These are phyloP conservation scores for Pseudocercospora crystallina DNA, from an alignment of 2,329 filamentous ascomycete species.

Conservation along the genomic window DNA sequence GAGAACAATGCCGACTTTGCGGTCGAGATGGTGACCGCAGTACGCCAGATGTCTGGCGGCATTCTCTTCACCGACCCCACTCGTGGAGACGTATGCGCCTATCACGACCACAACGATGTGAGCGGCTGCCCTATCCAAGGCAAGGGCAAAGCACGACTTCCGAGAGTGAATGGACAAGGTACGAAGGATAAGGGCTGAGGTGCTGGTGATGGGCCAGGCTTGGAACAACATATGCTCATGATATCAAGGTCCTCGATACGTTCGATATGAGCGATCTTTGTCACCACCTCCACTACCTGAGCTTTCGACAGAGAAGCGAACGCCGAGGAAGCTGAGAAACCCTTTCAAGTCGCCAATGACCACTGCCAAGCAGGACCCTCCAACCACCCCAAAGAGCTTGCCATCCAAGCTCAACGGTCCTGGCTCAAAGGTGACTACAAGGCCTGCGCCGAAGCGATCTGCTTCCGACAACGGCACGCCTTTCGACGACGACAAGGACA, in stretches of 20 bases:
- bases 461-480: not conserved
- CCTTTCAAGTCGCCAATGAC: slow-evolving; percentile 1
- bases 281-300: slow-evolving; percentile 12
- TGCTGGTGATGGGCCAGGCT: slow-evolving; percentile 3
- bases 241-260: slow-evolving; percentile 16
- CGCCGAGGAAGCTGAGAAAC: slow-evolving; percentile 26
- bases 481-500: no score
- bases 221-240: slow-evolving; percentile 17
- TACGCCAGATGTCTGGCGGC: slow-evolving; percentile 50
- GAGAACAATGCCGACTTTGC: slow-evolving; percentile 52
- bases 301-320: slow-evolving; percentile 23
- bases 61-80: slow-evolving; percentile 56
- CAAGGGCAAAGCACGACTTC: slow-evolving; percentile 18
- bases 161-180: slow-evolving; percentile 16
- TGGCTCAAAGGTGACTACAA: not conserved
- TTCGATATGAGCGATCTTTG: not conserved
- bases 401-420: slow-evolving; percentile 7
- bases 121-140: slow-evolving; percentile 19
- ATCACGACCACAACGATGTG: slow-evolving; percentile 50
- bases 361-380: not conserved
- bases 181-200: not conserved
- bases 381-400: not conserved
- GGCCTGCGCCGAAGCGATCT: not conserved
- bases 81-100: slow-evolving; percentile 46
- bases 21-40: slow-evolving; percentile 54